phyloP scores from a whole-genome alignment of 2,329 filamentous ascomycete species.

The Cytospora paraplurivora region DNA sequence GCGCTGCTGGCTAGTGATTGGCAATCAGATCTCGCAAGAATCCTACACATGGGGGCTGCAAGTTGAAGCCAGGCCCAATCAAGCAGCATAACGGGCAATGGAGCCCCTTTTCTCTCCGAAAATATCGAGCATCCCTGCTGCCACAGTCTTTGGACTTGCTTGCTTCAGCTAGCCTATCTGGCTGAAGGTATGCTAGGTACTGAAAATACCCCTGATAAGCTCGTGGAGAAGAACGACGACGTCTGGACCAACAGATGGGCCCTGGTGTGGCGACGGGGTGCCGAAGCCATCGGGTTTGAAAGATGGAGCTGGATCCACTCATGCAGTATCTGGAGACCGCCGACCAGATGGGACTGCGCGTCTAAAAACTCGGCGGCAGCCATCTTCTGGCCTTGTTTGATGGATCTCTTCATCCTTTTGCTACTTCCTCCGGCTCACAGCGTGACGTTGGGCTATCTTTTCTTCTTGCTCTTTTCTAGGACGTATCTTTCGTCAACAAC shows the following conservation, averaged over 20 bases:
- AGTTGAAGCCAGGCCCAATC: not conserved
- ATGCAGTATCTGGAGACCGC: conserved; percentile 21
- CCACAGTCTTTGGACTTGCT: conserved; percentile 1
- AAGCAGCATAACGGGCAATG: not conserved
- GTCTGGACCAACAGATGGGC: conserved; percentile 15
- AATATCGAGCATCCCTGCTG: not conserved
- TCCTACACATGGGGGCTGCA: not conserved
- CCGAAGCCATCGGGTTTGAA: conserved; percentile 9
- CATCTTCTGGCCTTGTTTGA: conserved; percentile 6
- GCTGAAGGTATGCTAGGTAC: conserved; percentile 10
- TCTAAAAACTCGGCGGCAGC: conserved; percentile 23
- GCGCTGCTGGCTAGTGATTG: not conserved
- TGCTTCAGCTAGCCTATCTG: conserved; percentile 2
- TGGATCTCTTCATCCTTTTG: conserved; percentile 19
- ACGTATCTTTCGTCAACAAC: conserved; percentile 21
- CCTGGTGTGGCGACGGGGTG: not conserved
- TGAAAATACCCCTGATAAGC: conserved; percentile 3
- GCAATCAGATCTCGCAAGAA: not conserved
- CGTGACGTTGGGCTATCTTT: conserved; percentile 14
- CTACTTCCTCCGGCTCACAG: conserved; percentile 14
- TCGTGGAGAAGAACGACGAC: conserved; percentile 7
- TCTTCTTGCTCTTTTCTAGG: conserved; percentile 19
- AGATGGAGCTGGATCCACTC: conserved; percentile 13
- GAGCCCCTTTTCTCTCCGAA: not conserved
- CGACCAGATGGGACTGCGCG: conserved; percentile 15